Conservation (phyloP, 805 yeast genomes). For the Metschnikowia matae region DNA sequence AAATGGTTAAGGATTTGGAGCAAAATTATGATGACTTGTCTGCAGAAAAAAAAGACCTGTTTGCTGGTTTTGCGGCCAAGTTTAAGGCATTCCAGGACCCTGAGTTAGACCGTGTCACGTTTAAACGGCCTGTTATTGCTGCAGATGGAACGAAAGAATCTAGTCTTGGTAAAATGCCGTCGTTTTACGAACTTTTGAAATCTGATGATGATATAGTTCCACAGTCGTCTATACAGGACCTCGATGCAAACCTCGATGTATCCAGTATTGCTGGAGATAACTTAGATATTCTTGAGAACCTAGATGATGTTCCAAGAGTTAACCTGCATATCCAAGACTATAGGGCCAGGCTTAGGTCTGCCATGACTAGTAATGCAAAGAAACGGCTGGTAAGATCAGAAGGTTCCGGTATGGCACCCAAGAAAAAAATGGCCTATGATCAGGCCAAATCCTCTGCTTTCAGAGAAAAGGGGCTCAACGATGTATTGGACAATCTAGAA, state of each 20-base stretch:
- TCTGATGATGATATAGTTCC: constrained; percentile 9
- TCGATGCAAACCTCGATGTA: constrained; percentile 9
- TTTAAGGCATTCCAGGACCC: constrained; percentile 20
- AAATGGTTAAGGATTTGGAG: constrained; percentile 4
- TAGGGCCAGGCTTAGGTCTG: not conserved
- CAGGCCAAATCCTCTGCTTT: not conserved
- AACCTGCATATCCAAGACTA: constrained; percentile 6
- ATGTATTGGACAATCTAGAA: not conserved
- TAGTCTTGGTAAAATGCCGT: constrained; percentile 8
- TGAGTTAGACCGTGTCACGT: constrained; percentile 29
- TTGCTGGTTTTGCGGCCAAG: constrained; percentile 18
- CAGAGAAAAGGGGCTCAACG: not conserved
- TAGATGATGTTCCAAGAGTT: not conserved
- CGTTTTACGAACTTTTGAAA: constrained; percentile 14
- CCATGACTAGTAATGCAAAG: not conserved
- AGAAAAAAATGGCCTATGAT: not conserved
- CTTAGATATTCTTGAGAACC: constrained; percentile 15
- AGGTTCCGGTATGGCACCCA: not conserved
- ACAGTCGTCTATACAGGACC: constrained; percentile 11
- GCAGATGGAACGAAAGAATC: constrained; percentile 4
- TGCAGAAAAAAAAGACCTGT: constrained; percentile 7
- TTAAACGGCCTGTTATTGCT: constrained; percentile 29
- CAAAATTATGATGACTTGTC: constrained; percentile 11
- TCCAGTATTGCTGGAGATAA: constrained; percentile 7
- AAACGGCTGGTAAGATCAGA: not conserved